phyloP scores from a whole-genome alignment of 305 asterid species.

The Fraxinus platypoda region DNA sequence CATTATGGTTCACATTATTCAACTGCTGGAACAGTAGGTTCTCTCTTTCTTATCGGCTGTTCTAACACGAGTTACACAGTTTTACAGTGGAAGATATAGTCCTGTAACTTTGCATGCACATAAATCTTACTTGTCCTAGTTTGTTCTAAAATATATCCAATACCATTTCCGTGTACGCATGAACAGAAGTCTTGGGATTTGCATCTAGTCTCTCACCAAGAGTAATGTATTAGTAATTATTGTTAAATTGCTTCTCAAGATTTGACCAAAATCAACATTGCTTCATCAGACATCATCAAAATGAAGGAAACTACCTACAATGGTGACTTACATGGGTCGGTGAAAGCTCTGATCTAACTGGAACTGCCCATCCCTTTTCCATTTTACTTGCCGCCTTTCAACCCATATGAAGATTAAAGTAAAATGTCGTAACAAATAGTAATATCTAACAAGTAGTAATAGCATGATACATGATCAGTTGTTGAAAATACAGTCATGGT shows the following conservation, averaged over 20 bases:
- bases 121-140: not conserved
- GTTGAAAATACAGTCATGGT: slow-evolving; percentile 12
- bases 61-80: not conserved
- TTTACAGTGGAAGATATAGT: not conserved
- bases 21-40: slow-evolving; percentile 94
- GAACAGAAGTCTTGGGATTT: slow-evolving; percentile 18
- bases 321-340: not conserved
- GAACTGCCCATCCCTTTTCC: not conserved
- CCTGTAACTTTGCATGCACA: not conserved
- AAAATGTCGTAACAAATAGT: not conserved
- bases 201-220: slow-evolving; percentile 9
- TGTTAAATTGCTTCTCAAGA: slow-evolving; percentile 4
- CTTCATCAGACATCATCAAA: slow-evolving; percentile 5
- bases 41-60: slow-evolving; percentile 4
- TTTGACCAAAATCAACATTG: slow-evolving; percentile 6
- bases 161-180: slow-evolving; percentile 2
- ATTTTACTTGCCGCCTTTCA: slow-evolving; percentile 8
- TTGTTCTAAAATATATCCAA: slow-evolving; percentile 11
- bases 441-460: slow-evolving; percentile 20
- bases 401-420: not conserved
- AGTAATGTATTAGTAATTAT: not conserved
- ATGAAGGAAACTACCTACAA: slow-evolving; percentile 1
- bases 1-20: slow-evolving; percentile 99
- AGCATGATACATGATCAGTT: slow-evolving; percentile 16
- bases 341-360: slow-evolving; percentile 3